phyloP scores from a whole-genome alignment of 192 early-diverging fungal genomes.

The Dissophora ornata region DNA sequence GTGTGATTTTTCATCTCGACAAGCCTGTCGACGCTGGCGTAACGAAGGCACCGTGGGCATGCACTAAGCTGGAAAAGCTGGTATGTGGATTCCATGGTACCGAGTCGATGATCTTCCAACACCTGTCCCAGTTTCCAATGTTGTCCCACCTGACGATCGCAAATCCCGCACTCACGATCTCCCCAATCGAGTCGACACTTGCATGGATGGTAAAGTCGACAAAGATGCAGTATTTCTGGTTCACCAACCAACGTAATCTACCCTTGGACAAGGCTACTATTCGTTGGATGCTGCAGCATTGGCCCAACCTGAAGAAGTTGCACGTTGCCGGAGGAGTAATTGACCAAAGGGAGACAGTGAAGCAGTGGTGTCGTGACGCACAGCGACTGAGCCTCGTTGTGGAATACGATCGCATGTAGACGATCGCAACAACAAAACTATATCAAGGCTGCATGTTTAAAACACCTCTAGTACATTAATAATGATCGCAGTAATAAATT shows the following conservation, averaged over 20 bases:
- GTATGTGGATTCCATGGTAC: constrained; percentile 46
- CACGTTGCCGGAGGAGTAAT: constrained; percentile 35
- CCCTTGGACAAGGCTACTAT: constrained; percentile 11
- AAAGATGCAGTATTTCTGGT: constrained; percentile 47
- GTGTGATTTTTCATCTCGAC: constrained; percentile 36
- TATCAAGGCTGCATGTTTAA: too few relatives aligned
- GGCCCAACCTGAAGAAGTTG: constrained; percentile 36
- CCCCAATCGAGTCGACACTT: constrained; percentile 28
- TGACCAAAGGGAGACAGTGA: constrained; percentile 23
- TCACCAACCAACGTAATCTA: constrained; percentile 18
- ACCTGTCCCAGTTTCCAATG: constrained; percentile 20
- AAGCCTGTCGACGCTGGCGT: constrained; percentile 19
- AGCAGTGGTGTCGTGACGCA: constrained; percentile 37
- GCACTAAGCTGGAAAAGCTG: constrained; percentile 34
- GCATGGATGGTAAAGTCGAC: constrained; percentile 32
- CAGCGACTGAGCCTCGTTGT: constrained; percentile 25
- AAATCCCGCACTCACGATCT: constrained; percentile 20
- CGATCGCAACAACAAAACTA: not conserved
- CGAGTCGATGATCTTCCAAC: constrained; percentile 38
- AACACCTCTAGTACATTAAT: not conserved
- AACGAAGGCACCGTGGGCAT: constrained; percentile 21
- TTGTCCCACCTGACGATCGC: constrained; percentile 31
- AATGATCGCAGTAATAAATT: not conserved
- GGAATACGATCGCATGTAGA: constrained; percentile 28
- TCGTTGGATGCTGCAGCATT: constrained; percentile 32